Base-by-base conservation (phyloP, 169 alveolate species). In the Perkinsus chesapeaki region DNA sequence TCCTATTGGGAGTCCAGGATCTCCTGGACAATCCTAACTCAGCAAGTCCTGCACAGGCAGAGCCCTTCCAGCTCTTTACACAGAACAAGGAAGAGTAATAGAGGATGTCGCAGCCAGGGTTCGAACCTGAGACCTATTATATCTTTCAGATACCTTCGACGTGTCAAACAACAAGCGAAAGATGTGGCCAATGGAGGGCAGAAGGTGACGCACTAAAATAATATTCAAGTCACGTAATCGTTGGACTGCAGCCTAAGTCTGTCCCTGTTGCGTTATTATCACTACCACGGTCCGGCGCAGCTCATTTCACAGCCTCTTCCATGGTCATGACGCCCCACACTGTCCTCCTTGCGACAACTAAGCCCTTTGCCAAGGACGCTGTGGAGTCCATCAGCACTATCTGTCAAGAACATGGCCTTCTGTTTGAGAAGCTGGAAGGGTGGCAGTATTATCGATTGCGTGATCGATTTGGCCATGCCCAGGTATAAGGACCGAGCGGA, bases 41-140 rank as follows among this genome's bases (percentile, higher is more conserved):
- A 0, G 96, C 97, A 36, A 98, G 99, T 12, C 99, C 99, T 19
- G 99, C 99, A 1, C 99, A 97, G 93, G 99, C 99, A 12, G 99
- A 98, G 73, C 99, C 99, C 0, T 98, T 97, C 94, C 96, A 97
- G 91, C 95, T 98, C 43, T 99, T 96, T 96, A 97, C 97, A 72
- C 97, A 98, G 92, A 98, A 98, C 96, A 96, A 98, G 91, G 97
- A 96, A 34, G 99, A 98, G 94, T 99, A n/a, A n/a, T n/a, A n/a
- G n/a, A n/a, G n/a, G n/a, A 99, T 94, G 96, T 94, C 93, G 3
- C 27, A 1, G 82, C 31, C 31, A 34, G 82, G 82, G 23, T 20
- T 60, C 82, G 82, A 60, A 60, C 82, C 82, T 34, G 82, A 16
- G 82, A 60, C 82, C 82, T 60, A 27, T 16, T 23, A 43, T 16